Conservation (phyloP, 1,284 basidiomycete species). For the Blastosporella zonata region DNA sequence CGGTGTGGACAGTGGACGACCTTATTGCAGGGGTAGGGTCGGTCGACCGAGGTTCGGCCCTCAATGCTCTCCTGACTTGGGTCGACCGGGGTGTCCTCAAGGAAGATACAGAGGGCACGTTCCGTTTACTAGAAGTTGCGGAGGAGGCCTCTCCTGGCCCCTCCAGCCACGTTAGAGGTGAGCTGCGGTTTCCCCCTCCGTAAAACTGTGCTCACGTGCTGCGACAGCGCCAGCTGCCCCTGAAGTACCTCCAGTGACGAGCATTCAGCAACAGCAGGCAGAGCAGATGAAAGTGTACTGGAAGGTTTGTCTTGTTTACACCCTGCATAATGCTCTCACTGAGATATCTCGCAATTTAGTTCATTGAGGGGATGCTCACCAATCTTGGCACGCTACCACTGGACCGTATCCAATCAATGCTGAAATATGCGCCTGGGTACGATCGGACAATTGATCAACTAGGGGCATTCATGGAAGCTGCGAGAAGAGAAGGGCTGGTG, state of each 20-base stretch:
- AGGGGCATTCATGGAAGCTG: constrained; percentile 72
- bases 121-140: constrained; percentile 60
- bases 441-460: constrained; percentile 77
- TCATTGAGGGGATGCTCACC: constrained; percentile 82
- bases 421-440: constrained; percentile 78
- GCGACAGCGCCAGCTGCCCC: constrained; percentile 32
- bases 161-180: constrained; percentile 31
- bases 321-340: not conserved
- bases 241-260: constrained; percentile 50
- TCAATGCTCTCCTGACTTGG: constrained; percentile 83
- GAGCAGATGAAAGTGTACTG: constrained; percentile 85
- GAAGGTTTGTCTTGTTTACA: constrained; percentile 53
- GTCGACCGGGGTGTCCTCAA: constrained; percentile 77
- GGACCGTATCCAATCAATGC: constrained; percentile 79
- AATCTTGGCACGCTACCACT: constrained; percentile 73
- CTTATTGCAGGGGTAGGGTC: constrained; percentile 62
- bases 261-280: constrained; percentile 72
- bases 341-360: constrained; percentile 36
- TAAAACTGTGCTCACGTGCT: constrained; percentile 3
- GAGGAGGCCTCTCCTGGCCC: constrained; percentile 36
- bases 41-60: constrained; percentile 58
- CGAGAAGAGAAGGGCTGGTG: constrained; percentile 74
- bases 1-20: constrained; percentile 65
- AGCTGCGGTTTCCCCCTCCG: constrained; percentile 4
- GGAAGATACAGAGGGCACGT: constrained; percentile 56